A percentile compares a stretch with the other conserved stretches of the same genome.
phyloP scores from a whole-genome alignment of 2,329 filamentous ascomycete species.

The Aspergillus sp. region DNA sequence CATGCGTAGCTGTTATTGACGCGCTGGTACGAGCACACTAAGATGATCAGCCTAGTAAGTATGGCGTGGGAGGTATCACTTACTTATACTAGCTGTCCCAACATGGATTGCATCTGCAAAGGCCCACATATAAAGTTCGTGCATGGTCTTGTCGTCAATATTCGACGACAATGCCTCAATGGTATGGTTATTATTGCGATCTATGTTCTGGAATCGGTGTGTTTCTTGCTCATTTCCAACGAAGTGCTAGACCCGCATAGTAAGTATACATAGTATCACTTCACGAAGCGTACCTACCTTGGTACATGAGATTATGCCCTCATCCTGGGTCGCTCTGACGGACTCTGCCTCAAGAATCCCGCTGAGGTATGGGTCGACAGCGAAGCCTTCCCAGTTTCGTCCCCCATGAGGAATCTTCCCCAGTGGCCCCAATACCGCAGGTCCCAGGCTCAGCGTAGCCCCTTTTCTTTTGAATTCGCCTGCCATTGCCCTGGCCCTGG shows the following conservation, averaged over 20 bases:
- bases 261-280: no score
- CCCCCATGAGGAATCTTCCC: neutral
- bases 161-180: slow-evolving; percentile 54
- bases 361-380: slow-evolving; percentile 43
- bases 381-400: slow-evolving; percentile 32
- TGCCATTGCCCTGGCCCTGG: neutral
- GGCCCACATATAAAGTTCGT: slow-evolving; percentile 68
- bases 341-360: slow-evolving; percentile 38
- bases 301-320: no score
- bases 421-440: no score
- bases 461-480: neutral
- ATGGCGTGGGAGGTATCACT: no score
- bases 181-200: neutral
- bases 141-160: slow-evolving; percentile 64
- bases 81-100: slow-evolving; percentile 44
- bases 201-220: slow-evolving; percentile 3
- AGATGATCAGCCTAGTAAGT: neutral
- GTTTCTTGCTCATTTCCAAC: slow-evolving; percentile 63
- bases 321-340: slow-evolving; percentile 26
- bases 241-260: slow-evolving; percentile 47
- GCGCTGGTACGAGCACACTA: slow-evolving; percentile 63
- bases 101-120: slow-evolving; percentile 62
- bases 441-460: neutral
- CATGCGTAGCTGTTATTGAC: slow-evolving; percentile 78
- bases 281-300: no score